Conservation (phyloP, 768 basidiomycete species). For the Clavulina sp. region DNA sequence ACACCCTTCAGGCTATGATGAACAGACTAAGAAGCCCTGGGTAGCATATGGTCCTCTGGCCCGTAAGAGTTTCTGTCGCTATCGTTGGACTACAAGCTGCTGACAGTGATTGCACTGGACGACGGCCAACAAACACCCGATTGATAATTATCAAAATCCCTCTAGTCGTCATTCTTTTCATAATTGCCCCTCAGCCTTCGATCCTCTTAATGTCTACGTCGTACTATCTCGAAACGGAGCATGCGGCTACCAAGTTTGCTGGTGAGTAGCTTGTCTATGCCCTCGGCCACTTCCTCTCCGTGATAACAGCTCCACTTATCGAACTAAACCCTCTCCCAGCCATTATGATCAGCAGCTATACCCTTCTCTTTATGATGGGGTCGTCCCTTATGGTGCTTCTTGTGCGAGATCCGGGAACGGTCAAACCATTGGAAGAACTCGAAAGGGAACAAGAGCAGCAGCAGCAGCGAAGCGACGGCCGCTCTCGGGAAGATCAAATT, state of each 20-base stretch:
- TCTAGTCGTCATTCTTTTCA: constrained; percentile 33
- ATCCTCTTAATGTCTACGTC: constrained; percentile 46
- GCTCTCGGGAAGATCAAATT: constrained; percentile 11
- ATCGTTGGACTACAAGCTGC: no score
- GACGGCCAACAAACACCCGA: no score
- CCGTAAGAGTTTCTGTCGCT: no score
- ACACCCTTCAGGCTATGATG: no score
- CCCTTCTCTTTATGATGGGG: constrained; percentile 49
- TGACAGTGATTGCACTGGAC: no score
- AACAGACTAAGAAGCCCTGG: no score
- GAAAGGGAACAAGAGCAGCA: constrained; percentile 5
- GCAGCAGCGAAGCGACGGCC: constrained; percentile 14
- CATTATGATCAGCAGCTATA: constrained; percentile 44
- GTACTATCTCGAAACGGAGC: constrained; percentile 41
- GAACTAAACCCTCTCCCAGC: constrained; percentile 14
- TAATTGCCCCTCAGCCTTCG: constrained; percentile 61
- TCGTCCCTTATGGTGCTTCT: constrained; percentile 58
- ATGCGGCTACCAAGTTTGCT: constrained; percentile 24
- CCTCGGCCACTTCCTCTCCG: constrained; percentile 21
- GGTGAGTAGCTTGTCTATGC: constrained; percentile 15
- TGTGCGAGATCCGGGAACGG: constrained; percentile 57
- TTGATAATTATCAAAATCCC: no score
- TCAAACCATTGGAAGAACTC: constrained; percentile 14
- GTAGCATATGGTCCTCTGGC: no score
- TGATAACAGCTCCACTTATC: no score